Evolutionary conservation across 768 basidiomycete genomes (phyloP), one percentile per base, ranked within the genome.

Genomic region (Clavaria fumosa): DNA sequence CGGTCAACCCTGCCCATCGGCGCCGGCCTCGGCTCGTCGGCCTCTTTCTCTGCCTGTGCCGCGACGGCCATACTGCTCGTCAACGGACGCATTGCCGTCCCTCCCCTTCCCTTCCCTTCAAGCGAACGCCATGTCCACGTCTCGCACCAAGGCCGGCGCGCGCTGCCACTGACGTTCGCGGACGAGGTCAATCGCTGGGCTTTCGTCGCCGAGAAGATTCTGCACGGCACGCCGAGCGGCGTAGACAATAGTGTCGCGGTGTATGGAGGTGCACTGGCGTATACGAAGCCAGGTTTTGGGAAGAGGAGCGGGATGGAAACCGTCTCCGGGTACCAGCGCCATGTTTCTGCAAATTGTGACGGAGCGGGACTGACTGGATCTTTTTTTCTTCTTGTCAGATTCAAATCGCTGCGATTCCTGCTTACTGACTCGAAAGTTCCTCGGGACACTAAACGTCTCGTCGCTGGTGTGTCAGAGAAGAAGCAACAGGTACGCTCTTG

Each of bases 141-240:
- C 40, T 72, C 76, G 3, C 73, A 81, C 48, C 57, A 67, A 50
- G 75, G 76, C 38, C 69, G 76, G 10, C 67, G 72, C 37, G 74
- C 78, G 39, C 64, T 89, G 46, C 62, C 79, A 14, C 63, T 61
- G 24, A 52, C 56, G 7, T 59, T 75, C 21, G 83, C 86, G 4
- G 79, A 90, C 45, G 66, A 78, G 45, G 77, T 91, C 46, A 96
- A 99, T 56, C 66, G 68, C 33, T 96, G 89, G 77, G 89, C 95
- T 14, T 97, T 95, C 58, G 63, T 96, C 36, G 70, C 80, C 7
- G 95, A 99, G 62, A 97, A 97, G 58, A 80, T 99, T 28, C 61
- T 96, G 35, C 95, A 99, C 53, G 95, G 95, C 1, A 97, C 83
- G 50, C 95, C 95, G 2, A 93, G 88, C 48, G 95, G 95, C 6